These are phyloP conservation scores for Boletus insuetus DNA, from an alignment of 768 basidiomycete species.

Conservation along the genomic window DNA sequence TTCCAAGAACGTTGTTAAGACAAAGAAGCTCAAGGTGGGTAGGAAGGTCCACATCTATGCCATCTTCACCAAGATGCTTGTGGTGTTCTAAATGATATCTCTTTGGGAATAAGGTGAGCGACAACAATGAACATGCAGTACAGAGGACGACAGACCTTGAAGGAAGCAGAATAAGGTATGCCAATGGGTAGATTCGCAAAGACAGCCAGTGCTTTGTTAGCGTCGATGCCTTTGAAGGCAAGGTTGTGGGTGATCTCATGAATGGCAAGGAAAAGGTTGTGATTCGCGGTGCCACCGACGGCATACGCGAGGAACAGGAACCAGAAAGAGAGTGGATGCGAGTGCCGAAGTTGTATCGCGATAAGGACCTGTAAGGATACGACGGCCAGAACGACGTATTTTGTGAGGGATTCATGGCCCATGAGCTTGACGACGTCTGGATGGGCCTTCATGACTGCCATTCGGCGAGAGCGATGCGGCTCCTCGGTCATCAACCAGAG, in stretches of 20 bases:
- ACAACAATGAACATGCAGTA: neutral
- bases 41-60: constrained; percentile 94
- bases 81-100: constrained; percentile 96
- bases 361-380: constrained; percentile 69
- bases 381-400: constrained; percentile 84
- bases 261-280: constrained; percentile 96
- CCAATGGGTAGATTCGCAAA: constrained; percentile 93
- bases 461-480: constrained; percentile 85
- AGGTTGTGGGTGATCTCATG: constrained; percentile 99
- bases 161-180: constrained; percentile 91
- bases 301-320: constrained; percentile 81
- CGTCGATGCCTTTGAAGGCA: constrained; percentile 77
- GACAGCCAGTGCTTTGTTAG: constrained; percentile 87
- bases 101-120: constrained; percentile 35
- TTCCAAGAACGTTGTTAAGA: constrained; percentile 94
- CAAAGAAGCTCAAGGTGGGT: constrained; percentile 79
- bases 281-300: constrained; percentile 93
- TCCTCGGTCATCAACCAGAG: constrained; percentile 98
- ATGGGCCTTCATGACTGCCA: constrained; percentile 90
- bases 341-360: constrained; percentile 65
- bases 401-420: constrained; percentile 91
- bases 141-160: constrained; percentile 61
- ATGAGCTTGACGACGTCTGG: constrained; percentile 96
- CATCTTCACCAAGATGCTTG: constrained; percentile 93
- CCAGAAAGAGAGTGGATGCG: constrained; percentile 60